A percentile compares a stretch with the other conserved stretches of the same genome.
Conservation (phyloP, 306 rosid genomes). For the Crataegus laevigata region DNA sequence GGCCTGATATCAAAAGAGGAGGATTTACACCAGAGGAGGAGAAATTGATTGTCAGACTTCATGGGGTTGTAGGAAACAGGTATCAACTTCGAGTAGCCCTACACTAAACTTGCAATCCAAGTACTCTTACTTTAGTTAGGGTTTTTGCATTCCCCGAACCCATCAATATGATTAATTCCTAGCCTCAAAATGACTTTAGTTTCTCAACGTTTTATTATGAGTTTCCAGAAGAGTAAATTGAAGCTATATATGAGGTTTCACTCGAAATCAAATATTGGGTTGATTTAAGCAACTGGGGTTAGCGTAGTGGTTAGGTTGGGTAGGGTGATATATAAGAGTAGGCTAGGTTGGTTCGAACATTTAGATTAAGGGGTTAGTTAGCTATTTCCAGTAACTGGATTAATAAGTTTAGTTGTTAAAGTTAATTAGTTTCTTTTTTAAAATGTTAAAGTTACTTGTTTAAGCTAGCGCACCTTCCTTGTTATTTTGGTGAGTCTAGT, state of each 20-base stretch:
- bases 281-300: too few species aligned
- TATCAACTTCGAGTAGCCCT: constrained; percentile 2
- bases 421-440: too few species aligned
- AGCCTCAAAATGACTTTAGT: neutral
- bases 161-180: neutral
- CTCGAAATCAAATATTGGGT: too few species aligned
- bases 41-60: constrained; percentile 87
- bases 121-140: neutral
- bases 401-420: neutral
- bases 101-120: neutral
- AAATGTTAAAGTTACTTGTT: too few species aligned
- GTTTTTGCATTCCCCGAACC: neutral
- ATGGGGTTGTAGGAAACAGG: constrained; percentile 97
- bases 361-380: neutral
- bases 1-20: constrained; percentile 97
- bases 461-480: too few species aligned
- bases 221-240: neutral
- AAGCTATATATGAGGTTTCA: neutral
- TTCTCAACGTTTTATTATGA: neutral
- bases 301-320: too few species aligned
- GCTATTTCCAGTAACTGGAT: neutral
- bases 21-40: constrained; percentile 91
- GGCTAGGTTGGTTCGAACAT: neutral
- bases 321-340: neutral
- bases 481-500: neutral